phyloP scores from a whole-genome alignment of 495 filamentous ascomycete species.

The Lasiosphaeria ovina region DNA sequence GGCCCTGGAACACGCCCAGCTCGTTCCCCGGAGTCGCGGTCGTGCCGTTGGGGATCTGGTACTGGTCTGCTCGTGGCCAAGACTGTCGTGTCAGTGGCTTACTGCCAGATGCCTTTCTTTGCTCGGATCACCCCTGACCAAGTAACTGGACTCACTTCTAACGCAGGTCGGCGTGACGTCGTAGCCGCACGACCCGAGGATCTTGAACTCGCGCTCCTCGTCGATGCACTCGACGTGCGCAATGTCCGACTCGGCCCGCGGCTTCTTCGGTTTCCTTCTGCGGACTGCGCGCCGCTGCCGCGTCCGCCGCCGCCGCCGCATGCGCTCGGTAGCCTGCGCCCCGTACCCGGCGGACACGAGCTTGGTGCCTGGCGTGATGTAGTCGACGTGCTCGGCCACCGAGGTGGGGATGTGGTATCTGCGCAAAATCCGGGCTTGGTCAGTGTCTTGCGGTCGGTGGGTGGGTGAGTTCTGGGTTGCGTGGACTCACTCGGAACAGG shows the following conservation, averaged over 20 bases:
- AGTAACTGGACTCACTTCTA: slow-evolving; percentile 26
- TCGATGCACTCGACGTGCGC: slow-evolving; percentile 6
- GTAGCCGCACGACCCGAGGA: slow-evolving; percentile 25
- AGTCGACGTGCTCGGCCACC: slow-evolving; percentile 55
- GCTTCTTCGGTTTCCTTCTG: slow-evolving; percentile 19
- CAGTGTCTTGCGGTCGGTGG: slow-evolving; percentile 26
- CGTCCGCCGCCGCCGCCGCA: background rate
- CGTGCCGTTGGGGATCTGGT: slow-evolving; percentile 31
- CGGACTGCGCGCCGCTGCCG: background rate
- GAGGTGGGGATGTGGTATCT: slow-evolving; percentile 53
- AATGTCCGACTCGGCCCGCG: background rate
- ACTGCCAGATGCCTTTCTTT: background rate
- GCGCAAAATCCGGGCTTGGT: slow-evolving; percentile 9
- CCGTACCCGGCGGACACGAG: slow-evolving; percentile 23
- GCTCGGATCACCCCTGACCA: background rate
- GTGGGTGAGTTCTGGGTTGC: background rate
- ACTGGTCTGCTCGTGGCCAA: slow-evolving; percentile 24
- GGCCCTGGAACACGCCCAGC: slow-evolving; percentile 34
- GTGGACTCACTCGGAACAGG: slow-evolving; percentile 25
- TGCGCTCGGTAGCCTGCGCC: slow-evolving; percentile 17
- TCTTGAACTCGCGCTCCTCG: slow-evolving; percentile 14
- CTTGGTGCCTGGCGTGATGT: slow-evolving; percentile 54
- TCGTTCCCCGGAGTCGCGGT: slow-evolving; percentile 31
- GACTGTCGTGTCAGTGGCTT: background rate
- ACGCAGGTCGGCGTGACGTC: slow-evolving; percentile 35